Evolutionary conservation across 176 grass and related monocot genomes (phyloP).

Genomic region (Phragmites australis): DNA sequence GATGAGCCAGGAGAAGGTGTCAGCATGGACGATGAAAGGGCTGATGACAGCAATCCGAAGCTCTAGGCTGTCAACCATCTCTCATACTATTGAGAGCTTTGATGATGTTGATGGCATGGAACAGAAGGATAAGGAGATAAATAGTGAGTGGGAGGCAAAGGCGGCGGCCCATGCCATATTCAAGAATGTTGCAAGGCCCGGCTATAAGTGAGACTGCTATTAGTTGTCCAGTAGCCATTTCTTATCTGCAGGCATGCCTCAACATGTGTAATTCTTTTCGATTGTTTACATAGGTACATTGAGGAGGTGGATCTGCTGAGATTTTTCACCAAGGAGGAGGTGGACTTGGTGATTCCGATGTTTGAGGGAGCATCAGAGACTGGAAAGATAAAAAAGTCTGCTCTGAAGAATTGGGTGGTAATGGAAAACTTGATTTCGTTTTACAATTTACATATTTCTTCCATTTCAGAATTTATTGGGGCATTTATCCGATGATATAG

Average conservation of each 20-base stretch:
- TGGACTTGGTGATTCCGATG: slow-evolving; percentile 60
- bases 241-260: slow-evolving; percentile 10
- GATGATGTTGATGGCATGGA: slow-evolving; percentile 59
- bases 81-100: slow-evolving; percentile 81
- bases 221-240: not conserved
- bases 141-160: slow-evolving; percentile 80
- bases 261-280: slow-evolving; percentile 19
- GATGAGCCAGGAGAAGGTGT: slow-evolving; percentile 89
- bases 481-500: not conserved
- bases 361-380: slow-evolving; percentile 91
- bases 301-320: slow-evolving; percentile 81
- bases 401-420: slow-evolving; percentile 98
- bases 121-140: slow-evolving; percentile 85
- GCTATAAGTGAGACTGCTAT: slow-evolving; percentile 56
- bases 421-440: slow-evolving; percentile 24
- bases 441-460: not conserved
- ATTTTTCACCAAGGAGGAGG: slow-evolving; percentile 84
- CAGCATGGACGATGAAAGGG: slow-evolving; percentile 89
- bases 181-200: slow-evolving; percentile 79
- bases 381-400: slow-evolving; percentile 80
- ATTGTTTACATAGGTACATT: slow-evolving; percentile 59
- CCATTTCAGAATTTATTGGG: not conserved
- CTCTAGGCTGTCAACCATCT: slow-evolving; percentile 78
- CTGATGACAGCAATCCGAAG: slow-evolving; percentile 69
- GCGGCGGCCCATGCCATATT: slow-evolving; percentile 68